Evolutionary conservation across 257 asterid genomes (phyloP).

Genomic region (Mentha longifolia): DNA sequence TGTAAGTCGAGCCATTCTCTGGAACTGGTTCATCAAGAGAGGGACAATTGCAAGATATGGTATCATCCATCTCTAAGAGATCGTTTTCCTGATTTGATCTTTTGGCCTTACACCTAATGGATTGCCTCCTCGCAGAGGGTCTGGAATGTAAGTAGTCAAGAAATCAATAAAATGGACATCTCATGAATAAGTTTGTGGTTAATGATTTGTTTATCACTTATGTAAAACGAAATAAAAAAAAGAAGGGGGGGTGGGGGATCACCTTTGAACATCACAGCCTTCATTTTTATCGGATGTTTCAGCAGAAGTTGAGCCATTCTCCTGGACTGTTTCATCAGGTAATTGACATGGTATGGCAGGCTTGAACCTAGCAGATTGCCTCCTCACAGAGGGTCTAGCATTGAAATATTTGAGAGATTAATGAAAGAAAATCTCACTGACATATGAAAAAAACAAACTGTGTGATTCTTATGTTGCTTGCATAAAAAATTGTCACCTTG

Average conservation of each 20-base stretch:
- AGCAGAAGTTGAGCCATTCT: conserved; percentile 18
- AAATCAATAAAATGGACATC: neutral
- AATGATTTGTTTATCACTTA: neutral
- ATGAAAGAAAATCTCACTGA: conserved; percentile 9
- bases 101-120: conserved; percentile 51
- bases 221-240: neutral
- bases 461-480: conserved; percentile 4
- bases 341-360: neutral
- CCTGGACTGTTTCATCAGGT: conserved; percentile 28
- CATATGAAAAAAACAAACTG: neutral
- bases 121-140: conserved; percentile 54
- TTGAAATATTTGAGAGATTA: neutral
- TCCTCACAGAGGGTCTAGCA: conserved; percentile 15
- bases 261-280: conserved; percentile 33
- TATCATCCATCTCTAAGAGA: conserved; percentile 27
- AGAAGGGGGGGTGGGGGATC: no score
- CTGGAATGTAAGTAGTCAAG: conserved; percentile 35
- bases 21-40: conserved; percentile 28
- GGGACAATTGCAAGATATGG: conserved; percentile 13
- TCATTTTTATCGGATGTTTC: neutral
- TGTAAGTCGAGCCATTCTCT: conserved; percentile 43
- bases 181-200: neutral
- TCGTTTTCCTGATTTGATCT: conserved; percentile 37
- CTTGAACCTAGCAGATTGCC: conserved; percentile 19
- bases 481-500: conserved; percentile 1